A percentile compares a stretch with the other conserved stretches of the same genome.
phyloP scores from a whole-genome alignment of 768 basidiomycete genomes.

The Pleurotus giganteus region DNA sequence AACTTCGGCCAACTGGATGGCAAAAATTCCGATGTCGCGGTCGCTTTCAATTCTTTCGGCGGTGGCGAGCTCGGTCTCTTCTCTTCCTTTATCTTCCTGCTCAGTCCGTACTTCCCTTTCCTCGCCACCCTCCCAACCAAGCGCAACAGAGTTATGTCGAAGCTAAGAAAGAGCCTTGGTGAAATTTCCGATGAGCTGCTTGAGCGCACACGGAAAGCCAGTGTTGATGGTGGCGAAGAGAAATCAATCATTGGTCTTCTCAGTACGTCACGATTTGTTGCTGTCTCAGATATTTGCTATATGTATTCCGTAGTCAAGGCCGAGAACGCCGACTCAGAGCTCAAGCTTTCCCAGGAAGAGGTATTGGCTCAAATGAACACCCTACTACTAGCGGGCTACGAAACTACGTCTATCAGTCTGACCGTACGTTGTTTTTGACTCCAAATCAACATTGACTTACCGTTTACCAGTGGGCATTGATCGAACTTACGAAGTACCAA shows the following conservation, averaged over 20 bases:
- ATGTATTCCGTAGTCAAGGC: constrained; percentile 29
- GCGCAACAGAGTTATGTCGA: constrained; percentile 26
- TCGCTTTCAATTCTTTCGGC: constrained; percentile 39
- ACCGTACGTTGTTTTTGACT: constrained; percentile 23
- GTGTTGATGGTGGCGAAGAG: constrained; percentile 28
- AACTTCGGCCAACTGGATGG: constrained; percentile 55
- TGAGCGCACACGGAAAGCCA: constrained; percentile 31
- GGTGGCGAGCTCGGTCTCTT: constrained; percentile 22
- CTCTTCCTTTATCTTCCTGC: constrained; percentile 22
- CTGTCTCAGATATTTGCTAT: neutral
- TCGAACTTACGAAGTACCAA: constrained; percentile 47
- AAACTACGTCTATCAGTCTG: constrained; percentile 48
- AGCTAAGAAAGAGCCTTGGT: constrained; percentile 31
- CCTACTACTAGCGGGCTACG: constrained; percentile 45
- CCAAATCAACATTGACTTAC: neutral
- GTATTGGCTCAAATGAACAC: constrained; percentile 40
- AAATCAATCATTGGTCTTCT: constrained; percentile 40
- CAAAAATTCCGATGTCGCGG: constrained; percentile 36
- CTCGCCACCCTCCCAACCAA: constrained; percentile 34
- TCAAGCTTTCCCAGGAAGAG: constrained; percentile 29
- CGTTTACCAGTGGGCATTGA: constrained; percentile 49
- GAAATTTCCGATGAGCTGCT: constrained; percentile 39
- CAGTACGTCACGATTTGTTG: constrained; percentile 22
- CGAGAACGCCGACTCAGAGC: constrained; percentile 24
- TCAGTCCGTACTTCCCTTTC: constrained; percentile 34